These are phyloP conservation scores for Coprinopsis sp. DNA, from an alignment of 768 basidiomycete genomes.

Conservation along the genomic window DNA sequence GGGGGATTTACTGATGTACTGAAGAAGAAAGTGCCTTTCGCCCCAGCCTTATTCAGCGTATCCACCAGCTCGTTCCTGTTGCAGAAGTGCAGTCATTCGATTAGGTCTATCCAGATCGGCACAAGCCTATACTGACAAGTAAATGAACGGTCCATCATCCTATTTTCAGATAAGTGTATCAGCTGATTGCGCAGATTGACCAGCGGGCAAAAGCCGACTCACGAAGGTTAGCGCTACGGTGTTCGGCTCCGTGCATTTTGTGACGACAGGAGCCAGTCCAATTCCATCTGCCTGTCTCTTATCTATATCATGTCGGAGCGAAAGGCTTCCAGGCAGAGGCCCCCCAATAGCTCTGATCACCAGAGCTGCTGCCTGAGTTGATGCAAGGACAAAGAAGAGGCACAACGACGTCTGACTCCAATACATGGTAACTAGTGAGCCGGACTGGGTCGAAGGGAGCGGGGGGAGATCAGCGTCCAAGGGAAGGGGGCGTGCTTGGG, in stretches of 20 bases:
- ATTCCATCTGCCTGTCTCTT: slow-evolving; percentile 21
- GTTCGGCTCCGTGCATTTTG: slow-evolving; percentile 32
- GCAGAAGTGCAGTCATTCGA: neutral
- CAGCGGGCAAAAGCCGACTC: no score
- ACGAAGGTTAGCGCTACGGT: slow-evolving; percentile 42
- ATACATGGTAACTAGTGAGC: no score
- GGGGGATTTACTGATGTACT: slow-evolving; percentile 10
- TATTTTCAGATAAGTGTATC: no score
- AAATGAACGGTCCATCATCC: slow-evolving; percentile 43
- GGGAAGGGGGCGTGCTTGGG: no score
- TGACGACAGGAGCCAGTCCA: no score
- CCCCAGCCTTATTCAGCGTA: slow-evolving; percentile 19
- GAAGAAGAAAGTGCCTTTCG: slow-evolving; percentile 30
- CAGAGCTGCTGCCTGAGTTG: neutral
- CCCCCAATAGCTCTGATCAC: neutral
- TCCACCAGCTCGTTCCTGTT: slow-evolving; percentile 18
- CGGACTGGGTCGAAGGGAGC: no score
- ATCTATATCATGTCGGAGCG: no score
- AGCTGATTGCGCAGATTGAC: no score
- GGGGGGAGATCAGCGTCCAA: no score
- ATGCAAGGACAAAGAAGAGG: no score
- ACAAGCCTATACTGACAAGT: slow-evolving; percentile 22
- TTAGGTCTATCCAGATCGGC: neutral
- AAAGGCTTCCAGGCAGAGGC: neutral
- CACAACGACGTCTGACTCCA: no score